Percentiles rank a stretch among this genome's conserved stretches.
These are phyloP conservation scores for Castanopsis chinensis DNA, from an alignment of 306 rosid species.

Conservation along the genomic window DNA sequence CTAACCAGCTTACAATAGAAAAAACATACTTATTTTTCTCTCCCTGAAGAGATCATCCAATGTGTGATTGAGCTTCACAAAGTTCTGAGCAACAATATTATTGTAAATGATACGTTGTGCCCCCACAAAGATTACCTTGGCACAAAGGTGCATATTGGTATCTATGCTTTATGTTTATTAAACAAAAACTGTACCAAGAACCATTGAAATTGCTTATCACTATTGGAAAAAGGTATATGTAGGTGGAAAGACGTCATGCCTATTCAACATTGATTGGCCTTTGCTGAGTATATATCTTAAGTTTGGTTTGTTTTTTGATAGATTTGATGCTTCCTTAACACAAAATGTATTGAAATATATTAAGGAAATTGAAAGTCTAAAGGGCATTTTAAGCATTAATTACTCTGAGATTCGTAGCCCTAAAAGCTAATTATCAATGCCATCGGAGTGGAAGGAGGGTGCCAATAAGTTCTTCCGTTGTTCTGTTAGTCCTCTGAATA, in stretches of 20 bases:
- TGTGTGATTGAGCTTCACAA: background rate
- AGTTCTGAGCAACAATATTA: background rate
- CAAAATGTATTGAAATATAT: constrained; percentile 15
- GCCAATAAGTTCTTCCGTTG: no score
- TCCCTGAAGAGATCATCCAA: background rate
- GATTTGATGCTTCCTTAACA: constrained; percentile 24
- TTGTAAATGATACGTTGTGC: constrained; percentile 10
- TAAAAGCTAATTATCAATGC: background rate
- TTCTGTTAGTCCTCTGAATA: no score
- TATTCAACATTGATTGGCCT: background rate
- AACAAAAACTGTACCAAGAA: constrained; percentile 18
- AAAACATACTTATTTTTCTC: background rate
- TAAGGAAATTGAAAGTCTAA: background rate
- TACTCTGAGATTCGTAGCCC: background rate
- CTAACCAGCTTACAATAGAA: background rate
- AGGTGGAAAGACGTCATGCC: background rate
- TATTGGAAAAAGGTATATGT: background rate
- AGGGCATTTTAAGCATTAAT: background rate
- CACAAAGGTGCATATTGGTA: constrained; percentile 23
- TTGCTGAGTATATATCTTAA: constrained; percentile 4
- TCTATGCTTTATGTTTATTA: constrained; percentile 14
- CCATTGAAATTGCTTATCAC: constrained; percentile 23
- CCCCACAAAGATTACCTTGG: constrained; percentile 6
- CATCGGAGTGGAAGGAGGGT: background rate
- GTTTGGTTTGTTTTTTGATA: constrained; percentile 2